Evolutionary conservation across 306 rosid species (phyloP).

Genomic region (Morella rubra): DNA sequence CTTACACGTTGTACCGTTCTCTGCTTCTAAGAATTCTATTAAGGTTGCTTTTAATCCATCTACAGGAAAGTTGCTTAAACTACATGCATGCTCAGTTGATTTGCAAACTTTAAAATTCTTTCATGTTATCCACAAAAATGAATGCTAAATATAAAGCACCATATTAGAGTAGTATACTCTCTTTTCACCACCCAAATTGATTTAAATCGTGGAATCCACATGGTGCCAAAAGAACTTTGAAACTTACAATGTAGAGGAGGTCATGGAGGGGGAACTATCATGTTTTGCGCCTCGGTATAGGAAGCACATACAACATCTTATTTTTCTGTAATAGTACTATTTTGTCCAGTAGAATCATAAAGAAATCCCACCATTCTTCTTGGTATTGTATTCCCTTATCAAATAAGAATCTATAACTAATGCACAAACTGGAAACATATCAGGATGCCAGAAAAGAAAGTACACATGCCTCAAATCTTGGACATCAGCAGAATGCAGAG

Average conservation of each 20-base stretch:
- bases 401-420: constrained; percentile 6
- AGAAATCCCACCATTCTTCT: not conserved
- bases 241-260: not conserved
- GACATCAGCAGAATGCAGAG: constrained; percentile 52
- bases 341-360: constrained; percentile 5
- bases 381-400: not conserved
- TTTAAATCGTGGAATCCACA: not conserved
- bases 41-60: not conserved
- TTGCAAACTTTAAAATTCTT: not conserved
- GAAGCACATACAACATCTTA: not conserved
- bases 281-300: not conserved
- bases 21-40: not conserved
- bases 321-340: not conserved
- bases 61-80: not conserved
- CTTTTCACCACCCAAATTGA: not conserved
- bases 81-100: not conserved
- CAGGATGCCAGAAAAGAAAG: constrained; percentile 27
- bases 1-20: not conserved
- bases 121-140: not conserved
- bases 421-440: constrained; percentile 12
- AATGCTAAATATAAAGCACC: not conserved
- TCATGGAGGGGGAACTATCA: not conserved
- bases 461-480: constrained; percentile 61
- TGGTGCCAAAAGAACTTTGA: not conserved
- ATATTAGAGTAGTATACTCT: not conserved